Percentiles rank a stretch among this genome's conserved stretches.
Conservation (phyloP, 1,139 yeast species). For the Pneumocystis carinii region DNA sequence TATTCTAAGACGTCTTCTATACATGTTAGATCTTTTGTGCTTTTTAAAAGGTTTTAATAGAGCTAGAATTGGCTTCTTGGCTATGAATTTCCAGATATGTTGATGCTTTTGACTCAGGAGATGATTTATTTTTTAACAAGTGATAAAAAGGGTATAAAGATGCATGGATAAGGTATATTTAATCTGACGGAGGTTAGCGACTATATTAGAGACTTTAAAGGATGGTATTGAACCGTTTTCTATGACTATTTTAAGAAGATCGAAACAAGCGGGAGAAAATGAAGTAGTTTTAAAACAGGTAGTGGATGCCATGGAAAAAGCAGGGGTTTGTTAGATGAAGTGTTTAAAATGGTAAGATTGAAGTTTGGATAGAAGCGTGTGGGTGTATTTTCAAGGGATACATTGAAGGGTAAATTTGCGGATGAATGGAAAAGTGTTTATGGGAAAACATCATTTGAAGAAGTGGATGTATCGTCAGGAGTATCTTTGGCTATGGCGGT, state of each 20-base stretch:
- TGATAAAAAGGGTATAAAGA: conserved; percentile 22
- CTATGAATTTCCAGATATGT: conserved; percentile 88
- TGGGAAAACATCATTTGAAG: conserved; percentile 29
- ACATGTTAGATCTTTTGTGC: conserved; percentile 29
- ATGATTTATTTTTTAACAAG: conserved; percentile 60
- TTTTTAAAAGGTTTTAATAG: conserved; percentile 4
- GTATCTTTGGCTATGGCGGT: conserved; percentile 49
- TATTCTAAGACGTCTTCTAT: conserved; percentile 77
- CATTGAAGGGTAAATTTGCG: conserved; percentile 66
- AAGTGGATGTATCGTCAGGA: conserved; percentile 43
- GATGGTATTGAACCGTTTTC: conserved; percentile 20
- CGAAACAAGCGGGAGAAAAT: conserved; percentile 68
- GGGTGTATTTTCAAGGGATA: conserved; percentile 59
- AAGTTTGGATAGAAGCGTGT: conserved; percentile 25
- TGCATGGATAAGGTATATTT: neutral
- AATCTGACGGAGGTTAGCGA: conserved; percentile 29
- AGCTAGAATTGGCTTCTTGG: conserved; percentile 66
- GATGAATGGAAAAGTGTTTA: conserved; percentile 43
- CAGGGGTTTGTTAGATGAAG: conserved; percentile 23
- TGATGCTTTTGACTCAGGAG: conserved; percentile 47
- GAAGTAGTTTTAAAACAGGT: conserved; percentile 49
- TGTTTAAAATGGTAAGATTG: conserved; percentile 3
- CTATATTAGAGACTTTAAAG: conserved; percentile 41
- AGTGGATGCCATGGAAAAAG: conserved; percentile 33
- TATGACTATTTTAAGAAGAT: conserved; percentile 61